These are phyloP conservation scores for Xerocomus amazonicus DNA, from an alignment of 1,284 basidiomycete genomes.

Conservation along the genomic window DNA sequence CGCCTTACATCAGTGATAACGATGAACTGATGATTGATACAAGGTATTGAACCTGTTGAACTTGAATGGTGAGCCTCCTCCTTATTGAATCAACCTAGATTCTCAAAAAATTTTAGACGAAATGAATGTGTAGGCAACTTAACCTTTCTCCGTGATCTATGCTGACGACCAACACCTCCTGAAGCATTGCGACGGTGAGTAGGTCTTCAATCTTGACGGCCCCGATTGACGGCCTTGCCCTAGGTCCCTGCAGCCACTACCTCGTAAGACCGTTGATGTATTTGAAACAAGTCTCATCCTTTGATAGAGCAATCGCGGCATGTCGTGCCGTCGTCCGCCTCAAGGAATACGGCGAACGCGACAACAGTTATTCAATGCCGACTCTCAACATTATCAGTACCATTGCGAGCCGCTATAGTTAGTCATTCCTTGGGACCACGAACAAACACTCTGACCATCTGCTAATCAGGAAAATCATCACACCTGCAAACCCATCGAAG, in stretches of 20 bases:
- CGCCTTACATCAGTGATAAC: constrained; percentile 31
- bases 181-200: constrained; percentile 28
- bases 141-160: background rate
- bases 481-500: constrained; percentile 9
- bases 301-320: constrained; percentile 40
- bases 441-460: constrained; percentile 6
- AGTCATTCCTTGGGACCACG: background rate
- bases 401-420: constrained; percentile 22
- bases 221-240: background rate
- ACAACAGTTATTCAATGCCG: constrained; percentile 13
- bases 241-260: constrained; percentile 64
- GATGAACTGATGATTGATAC: background rate
- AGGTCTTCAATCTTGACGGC: background rate
- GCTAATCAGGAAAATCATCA: constrained; percentile 18
- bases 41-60: constrained; percentile 28
- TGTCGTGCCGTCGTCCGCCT: constrained; percentile 63
- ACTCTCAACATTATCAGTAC: constrained; percentile 24
- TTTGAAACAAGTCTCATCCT: constrained; percentile 4
- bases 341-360: constrained; percentile 39
- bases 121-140: constrained; percentile 26
- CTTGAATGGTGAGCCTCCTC: constrained; percentile 20
- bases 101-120: constrained; percentile 18
- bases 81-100: background rate
- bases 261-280: constrained; percentile 41
- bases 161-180: constrained; percentile 1